phyloP scores from a whole-genome alignment of 2,329 filamentous ascomycete genomes.

The Acrodontium crateriforme region DNA sequence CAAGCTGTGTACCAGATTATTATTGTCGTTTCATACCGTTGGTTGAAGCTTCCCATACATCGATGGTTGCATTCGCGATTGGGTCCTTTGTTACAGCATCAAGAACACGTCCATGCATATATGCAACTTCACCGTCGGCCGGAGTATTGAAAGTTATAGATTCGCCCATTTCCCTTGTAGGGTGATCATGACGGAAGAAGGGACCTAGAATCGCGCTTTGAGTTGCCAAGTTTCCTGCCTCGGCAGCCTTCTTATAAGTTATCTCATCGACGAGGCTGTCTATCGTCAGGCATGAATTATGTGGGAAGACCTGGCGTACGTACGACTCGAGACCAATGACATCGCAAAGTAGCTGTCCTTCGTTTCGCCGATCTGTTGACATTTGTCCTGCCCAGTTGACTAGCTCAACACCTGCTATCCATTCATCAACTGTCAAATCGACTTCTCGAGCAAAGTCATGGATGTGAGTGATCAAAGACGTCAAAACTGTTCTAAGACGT shows the following conservation, averaged over 20 bases:
- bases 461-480: conserved; percentile 39
- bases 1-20: background rate
- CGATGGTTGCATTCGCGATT: conserved; percentile 51
- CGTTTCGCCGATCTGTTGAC: conserved; percentile 48
- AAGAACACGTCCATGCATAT: conserved; percentile 50
- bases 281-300: no score
- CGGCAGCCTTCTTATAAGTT: conserved; percentile 49
- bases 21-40: conserved; percentile 31
- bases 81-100: conserved; percentile 49
- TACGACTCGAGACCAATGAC: conserved; percentile 45
- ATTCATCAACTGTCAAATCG: conserved; percentile 45
- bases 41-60: conserved; percentile 68
- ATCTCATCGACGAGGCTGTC: conserved; percentile 63
- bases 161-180: conserved; percentile 53
- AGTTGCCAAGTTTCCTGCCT: conserved; percentile 36
- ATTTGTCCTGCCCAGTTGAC: conserved; percentile 50
- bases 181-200: conserved; percentile 66
- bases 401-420: conserved; percentile 41
- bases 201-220: conserved; percentile 71
- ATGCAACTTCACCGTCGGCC: conserved; percentile 29
- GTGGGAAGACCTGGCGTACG: no score
- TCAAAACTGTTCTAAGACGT: conserved; percentile 28
- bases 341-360: conserved; percentile 47
- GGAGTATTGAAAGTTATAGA: conserved; percentile 44
- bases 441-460: conserved; percentile 47